These are phyloP conservation scores for Candida nemodendra DNA, from an alignment of 805 yeast species.

Conservation along the genomic window DNA sequence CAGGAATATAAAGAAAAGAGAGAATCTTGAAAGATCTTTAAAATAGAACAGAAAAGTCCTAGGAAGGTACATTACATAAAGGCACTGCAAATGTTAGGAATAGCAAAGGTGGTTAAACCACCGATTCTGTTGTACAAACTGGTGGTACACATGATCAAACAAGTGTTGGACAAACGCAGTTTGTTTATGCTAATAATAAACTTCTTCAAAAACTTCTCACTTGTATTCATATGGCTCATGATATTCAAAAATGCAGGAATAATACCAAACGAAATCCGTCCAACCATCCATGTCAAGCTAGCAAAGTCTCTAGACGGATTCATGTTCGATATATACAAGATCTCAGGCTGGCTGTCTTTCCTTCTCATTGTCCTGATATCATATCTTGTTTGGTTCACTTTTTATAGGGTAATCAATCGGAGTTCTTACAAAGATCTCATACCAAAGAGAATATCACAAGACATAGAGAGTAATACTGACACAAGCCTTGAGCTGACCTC, in stretches of 20 bases:
- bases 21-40: too few species aligned
- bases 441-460: constrained; percentile 5
- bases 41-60: too few species aligned
- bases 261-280: constrained; percentile 55
- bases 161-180: constrained; percentile 18
- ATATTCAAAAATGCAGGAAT: constrained; percentile 59
- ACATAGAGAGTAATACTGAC: constrained; percentile 10
- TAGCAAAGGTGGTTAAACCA: constrained; percentile 6
- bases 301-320: constrained; percentile 43
- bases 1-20: too few species aligned
- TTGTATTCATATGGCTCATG: constrained; percentile 52
- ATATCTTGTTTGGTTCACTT: constrained; percentile 20
- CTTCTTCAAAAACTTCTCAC: constrained; percentile 50
- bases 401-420: constrained; percentile 11
- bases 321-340: constrained; percentile 31
- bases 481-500: constrained; percentile 5
- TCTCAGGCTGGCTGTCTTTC: constrained; percentile 24
- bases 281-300: constrained; percentile 48
- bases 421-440: not conserved
- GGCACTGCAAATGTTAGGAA: constrained; percentile 12
- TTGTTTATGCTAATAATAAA: constrained; percentile 39
- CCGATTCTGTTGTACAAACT: constrained; percentile 14
- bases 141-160: constrained; percentile 15
- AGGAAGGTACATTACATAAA: too few species aligned
- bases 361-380: constrained; percentile 9